Evolutionary conservation across 176 grass and related monocot genomes (phyloP).

Genomic region (Carex pumila): DNA sequence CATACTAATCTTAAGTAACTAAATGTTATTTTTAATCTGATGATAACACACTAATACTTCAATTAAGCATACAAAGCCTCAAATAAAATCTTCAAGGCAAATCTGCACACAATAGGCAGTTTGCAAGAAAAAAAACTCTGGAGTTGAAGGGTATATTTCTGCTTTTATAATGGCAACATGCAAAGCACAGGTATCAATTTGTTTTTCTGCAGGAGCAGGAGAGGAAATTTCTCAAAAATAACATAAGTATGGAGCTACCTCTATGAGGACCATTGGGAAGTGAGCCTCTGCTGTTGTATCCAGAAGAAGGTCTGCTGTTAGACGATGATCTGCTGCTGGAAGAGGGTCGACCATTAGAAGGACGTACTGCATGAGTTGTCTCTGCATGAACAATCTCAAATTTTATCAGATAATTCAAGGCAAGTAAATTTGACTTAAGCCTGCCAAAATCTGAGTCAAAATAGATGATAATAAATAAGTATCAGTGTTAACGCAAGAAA

Average conservation of each 20-base stretch:
- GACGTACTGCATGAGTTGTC: conserved; percentile 22
- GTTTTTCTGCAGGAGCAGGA: neutral
- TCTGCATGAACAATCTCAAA: conserved; percentile 26
- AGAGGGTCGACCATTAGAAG: conserved; percentile 38
- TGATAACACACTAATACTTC: neutral
- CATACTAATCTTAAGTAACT: neutral
- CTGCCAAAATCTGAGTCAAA: neutral
- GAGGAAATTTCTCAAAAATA: neutral
- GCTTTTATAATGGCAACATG: neutral
- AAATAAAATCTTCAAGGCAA: neutral
- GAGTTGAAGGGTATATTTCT: neutral
- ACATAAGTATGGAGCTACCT: conserved; percentile 34
- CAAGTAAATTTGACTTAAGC: neutral
- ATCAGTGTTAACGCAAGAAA: neutral
- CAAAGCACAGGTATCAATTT: neutral
- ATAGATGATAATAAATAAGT: neutral
- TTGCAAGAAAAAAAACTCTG: neutral
- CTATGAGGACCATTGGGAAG: conserved; percentile 39
- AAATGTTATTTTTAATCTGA: neutral
- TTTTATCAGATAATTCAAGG: neutral
- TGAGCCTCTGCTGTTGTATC: conserved; percentile 52
- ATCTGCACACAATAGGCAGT: neutral
- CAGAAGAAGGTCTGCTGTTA: conserved; percentile 46
- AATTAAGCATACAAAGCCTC: neutral
- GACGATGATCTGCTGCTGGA: conserved; percentile 31